phyloP scores from a whole-genome alignment of 73 alveolate genomes.

The Blepharisma stoltei region DNA sequence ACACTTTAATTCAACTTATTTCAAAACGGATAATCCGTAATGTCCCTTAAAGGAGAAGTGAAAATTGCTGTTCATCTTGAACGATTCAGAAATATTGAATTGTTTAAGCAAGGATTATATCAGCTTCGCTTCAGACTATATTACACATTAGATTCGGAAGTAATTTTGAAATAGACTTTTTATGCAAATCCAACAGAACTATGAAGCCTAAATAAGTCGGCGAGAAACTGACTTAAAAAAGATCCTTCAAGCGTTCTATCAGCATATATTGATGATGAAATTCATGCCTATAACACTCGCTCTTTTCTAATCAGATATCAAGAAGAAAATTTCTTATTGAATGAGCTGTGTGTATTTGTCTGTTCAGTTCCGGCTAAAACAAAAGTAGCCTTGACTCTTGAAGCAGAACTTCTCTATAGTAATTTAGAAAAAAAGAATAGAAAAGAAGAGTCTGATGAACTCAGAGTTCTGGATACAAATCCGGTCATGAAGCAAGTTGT shows the following conservation, averaged over 20 bases:
- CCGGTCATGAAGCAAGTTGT: neutral
- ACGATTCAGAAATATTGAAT: constrained; percentile 59
- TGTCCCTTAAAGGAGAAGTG: constrained; percentile 43
- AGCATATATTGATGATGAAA: constrained; percentile 53
- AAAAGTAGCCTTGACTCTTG: neutral
- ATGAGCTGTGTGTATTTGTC: neutral
- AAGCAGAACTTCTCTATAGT: neutral
- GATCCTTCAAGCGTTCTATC: constrained; percentile 1
- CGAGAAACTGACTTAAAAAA: neutral
- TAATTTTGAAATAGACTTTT: neutral
- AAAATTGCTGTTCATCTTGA: constrained; percentile 46
- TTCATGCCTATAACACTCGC: constrained; percentile 45
- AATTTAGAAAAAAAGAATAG: neutral
- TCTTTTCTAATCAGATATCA: constrained; percentile 65
- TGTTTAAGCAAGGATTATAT: constrained; percentile 60
- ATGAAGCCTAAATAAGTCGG: neutral
- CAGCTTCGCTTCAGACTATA: constrained; percentile 37
- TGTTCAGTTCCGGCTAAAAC: neutral
- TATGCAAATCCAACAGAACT: constrained; percentile 3
- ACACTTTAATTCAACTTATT: neutral
- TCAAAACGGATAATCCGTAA: constrained; percentile 18
- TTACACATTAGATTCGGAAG: neutral
- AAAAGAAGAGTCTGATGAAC: neutral
- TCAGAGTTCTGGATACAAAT: neutral
- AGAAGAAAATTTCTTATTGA: constrained; percentile 60